These are phyloP conservation scores for Moricandia moricandioides DNA, from an alignment of 345 rosid genomes.

Conservation along the genomic window DNA sequence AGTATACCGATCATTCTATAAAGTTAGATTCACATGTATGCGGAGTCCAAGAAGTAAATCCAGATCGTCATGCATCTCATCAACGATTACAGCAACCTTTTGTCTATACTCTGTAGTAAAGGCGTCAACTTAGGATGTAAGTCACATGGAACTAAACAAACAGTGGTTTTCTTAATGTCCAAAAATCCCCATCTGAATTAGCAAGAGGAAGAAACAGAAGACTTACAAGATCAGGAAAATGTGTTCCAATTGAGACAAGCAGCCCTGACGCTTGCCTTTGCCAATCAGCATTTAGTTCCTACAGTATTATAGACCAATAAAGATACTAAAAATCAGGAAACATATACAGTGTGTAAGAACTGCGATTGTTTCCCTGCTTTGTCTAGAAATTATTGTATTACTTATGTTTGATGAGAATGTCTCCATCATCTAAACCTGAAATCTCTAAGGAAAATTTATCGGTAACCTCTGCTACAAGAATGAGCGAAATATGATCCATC, in stretches of 20 bases:
- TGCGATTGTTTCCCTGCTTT: slow-evolving; percentile 3
- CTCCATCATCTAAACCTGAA: slow-evolving; percentile 15
- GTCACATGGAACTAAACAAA: slow-evolving; percentile 17
- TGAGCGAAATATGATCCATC: slow-evolving; percentile 6
- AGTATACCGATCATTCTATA: slow-evolving; percentile 7
- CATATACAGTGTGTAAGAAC: not conserved
- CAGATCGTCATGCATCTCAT: slow-evolving; percentile 2
- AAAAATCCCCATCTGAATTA: not conserved
- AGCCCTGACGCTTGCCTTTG: slow-evolving; percentile 85
- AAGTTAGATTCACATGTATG: slow-evolving; percentile 16
- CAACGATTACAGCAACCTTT: slow-evolving; percentile 1
- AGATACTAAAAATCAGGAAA: not conserved
- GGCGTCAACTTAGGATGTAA: slow-evolving; percentile 6
- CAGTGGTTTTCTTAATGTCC: slow-evolving; percentile 14
- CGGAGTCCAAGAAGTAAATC: not conserved
- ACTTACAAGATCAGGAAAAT: slow-evolving; percentile 95
- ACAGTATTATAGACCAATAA: slow-evolving; percentile 21
- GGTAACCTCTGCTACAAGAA: slow-evolving; percentile 13
- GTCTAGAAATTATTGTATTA: not conserved
- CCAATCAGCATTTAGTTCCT: slow-evolving; percentile 94
- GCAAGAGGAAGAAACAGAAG: not conserved
- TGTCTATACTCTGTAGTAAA: not conserved
- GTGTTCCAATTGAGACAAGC: slow-evolving; percentile 86
- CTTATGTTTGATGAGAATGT: slow-evolving; percentile 3
- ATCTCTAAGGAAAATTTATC: not conserved